Conservation (phyloP, 176 grass and related monocot species). For the Oryza meyeriana region DNA sequence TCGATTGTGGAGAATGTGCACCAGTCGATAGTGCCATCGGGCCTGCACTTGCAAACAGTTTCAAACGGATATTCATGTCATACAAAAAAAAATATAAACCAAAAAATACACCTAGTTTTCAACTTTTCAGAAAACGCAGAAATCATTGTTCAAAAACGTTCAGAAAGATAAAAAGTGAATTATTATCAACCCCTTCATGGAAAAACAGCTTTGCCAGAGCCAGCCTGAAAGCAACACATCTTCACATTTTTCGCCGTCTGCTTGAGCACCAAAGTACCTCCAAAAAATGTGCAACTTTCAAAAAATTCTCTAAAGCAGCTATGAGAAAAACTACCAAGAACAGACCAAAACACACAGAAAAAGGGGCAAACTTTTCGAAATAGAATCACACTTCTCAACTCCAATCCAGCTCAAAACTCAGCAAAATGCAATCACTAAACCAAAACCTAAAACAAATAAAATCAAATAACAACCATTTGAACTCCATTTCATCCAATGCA, state of each 20-base stretch:
- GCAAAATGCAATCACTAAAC: not conserved
- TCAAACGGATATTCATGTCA: too few species aligned
- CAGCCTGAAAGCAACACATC: conserved; percentile 2
- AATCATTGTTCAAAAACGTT: not conserved
- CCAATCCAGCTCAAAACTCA: not conserved
- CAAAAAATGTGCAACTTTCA: conserved; percentile 18
- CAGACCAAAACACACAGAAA: conserved; percentile 16
- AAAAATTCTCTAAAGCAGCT: not conserved
- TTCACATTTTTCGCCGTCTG: conserved; percentile 6
- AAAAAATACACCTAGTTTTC: not conserved
- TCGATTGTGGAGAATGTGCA: conserved; percentile 66
- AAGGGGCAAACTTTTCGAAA: not conserved
- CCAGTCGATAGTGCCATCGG: too few species aligned
- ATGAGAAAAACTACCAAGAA: not conserved
- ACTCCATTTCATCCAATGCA: not conserved
- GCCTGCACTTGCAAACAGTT: too few species aligned
- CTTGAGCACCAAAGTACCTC: not conserved
- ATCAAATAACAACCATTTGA: not conserved
- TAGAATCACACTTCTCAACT: not conserved
- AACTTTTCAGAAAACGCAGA: not conserved
- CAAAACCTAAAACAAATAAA: not conserved
- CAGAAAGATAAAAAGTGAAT: not conserved
- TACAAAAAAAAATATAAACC: not conserved
- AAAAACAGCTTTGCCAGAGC: conserved; percentile 13
- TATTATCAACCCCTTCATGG: not conserved